Conservation (phyloP, 345 rosid species). For the Eucalyptus melliodora region DNA sequence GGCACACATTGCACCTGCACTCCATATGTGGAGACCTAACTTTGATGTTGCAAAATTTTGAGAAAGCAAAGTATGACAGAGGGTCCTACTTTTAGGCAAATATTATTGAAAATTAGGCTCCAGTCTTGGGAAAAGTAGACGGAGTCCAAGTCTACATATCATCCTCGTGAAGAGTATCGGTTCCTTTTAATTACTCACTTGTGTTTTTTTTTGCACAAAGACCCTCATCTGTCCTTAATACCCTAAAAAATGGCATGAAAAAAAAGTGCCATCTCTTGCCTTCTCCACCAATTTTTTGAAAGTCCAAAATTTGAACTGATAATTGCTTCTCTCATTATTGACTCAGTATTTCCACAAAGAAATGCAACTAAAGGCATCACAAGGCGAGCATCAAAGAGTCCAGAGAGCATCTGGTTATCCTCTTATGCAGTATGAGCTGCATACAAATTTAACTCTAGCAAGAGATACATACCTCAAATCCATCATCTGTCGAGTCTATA, state of each 20-base stretch:
- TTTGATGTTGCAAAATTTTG: too few relatives aligned
- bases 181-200: background rate
- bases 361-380: background rate
- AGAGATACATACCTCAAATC: conserved; percentile 47
- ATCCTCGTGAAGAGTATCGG: too few relatives aligned
- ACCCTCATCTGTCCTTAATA: background rate
- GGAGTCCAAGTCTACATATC: too few relatives aligned
- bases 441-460: background rate
- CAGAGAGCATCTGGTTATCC: background rate
- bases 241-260: background rate
- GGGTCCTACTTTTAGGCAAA: too few relatives aligned
- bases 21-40: background rate
- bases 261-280: background rate
- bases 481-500: conserved; percentile 31
- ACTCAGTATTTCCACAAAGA: background rate
- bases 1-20: background rate
- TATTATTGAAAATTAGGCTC: too few relatives aligned
- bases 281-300: background rate
- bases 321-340: background rate
- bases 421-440: background rate
- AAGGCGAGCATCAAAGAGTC: background rate
- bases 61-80: too few relatives aligned
- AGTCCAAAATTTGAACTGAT: background rate
- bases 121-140: too few relatives aligned
- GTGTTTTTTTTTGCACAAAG: background rate